phyloP scores from a whole-genome alignment of 2,329 filamentous ascomycete genomes.

The Delphinella strobiligena region DNA sequence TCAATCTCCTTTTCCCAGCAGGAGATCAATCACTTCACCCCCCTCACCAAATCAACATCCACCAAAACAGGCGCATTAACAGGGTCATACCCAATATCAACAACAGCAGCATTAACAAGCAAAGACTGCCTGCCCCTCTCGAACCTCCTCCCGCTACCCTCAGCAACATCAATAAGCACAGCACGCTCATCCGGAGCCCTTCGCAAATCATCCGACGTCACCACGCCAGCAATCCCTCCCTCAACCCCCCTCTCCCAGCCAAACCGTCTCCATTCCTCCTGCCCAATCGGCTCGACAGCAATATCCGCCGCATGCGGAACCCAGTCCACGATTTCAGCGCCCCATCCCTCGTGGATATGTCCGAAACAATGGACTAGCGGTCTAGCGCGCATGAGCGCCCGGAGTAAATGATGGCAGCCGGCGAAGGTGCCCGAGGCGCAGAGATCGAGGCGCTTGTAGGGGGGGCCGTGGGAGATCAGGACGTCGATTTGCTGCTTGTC shows the following conservation, averaged over 20 bases:
- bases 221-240: slow-evolving; percentile 12
- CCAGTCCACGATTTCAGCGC: slow-evolving; percentile 31
- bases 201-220: slow-evolving; percentile 8
- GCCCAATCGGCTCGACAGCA: slow-evolving; percentile 44
- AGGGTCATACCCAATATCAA: slow-evolving; percentile 37
- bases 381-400: slow-evolving; percentile 36
- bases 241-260: slow-evolving; percentile 23
- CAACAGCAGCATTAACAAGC: slow-evolving; percentile 47
- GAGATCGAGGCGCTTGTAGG: slow-evolving; percentile 38
- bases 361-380: slow-evolving; percentile 51
- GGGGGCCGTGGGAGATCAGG: slow-evolving; percentile 51
- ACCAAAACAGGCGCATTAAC: slow-evolving; percentile 44
- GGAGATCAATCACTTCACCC: no score
- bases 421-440: slow-evolving; percentile 24
- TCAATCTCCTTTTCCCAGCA: no score
- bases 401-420: slow-evolving; percentile 44
- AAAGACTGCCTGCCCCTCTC: slow-evolving; percentile 39
- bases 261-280: slow-evolving; percentile 19
- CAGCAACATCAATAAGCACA: slow-evolving; percentile 19
- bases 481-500: slow-evolving; percentile 34
- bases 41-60: slow-evolving; percentile 40
- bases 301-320: slow-evolving; percentile 29
- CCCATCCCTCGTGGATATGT: slow-evolving; percentile 48
- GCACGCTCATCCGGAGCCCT: slow-evolving; percentile 18
- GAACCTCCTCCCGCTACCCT: slow-evolving; percentile 18